A percentile compares a stretch with the other conserved stretches of the same genome.
Evolutionary conservation across 306 rosid species (phyloP).

Genomic region (Clitoria ternatea): DNA sequence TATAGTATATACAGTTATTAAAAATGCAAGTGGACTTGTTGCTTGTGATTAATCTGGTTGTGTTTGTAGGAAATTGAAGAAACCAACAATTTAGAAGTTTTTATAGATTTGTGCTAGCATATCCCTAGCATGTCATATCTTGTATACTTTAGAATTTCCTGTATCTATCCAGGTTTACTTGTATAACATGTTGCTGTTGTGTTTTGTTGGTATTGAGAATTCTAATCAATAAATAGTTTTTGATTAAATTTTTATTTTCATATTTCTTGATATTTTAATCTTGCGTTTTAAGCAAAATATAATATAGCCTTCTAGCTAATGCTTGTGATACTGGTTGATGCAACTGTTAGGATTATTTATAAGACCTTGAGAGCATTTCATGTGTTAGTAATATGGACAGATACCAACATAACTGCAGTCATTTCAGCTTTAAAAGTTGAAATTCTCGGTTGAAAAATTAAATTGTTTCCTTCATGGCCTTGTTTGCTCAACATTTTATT

Average conservation of each 20-base stretch:
- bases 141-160: neutral
- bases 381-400: neutral
- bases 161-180: neutral
- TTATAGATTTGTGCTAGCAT: neutral
- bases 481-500: neutral
- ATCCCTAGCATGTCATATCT: neutral
- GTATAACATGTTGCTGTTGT: neutral
- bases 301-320: neutral
- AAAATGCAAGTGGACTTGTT: neutral
- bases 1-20: neutral
- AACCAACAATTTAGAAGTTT: neutral
- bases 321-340: neutral
- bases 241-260: neutral
- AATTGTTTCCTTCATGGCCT: neutral
- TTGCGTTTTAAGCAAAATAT: neutral
- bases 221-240: neutral
- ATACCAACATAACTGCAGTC: neutral
- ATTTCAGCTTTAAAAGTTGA: neutral
- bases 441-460: neutral
- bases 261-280: neutral
- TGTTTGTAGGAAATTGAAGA: neutral
- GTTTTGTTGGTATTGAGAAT: neutral
- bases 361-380: neutral
- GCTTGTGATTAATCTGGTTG: neutral
- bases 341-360: neutral